phyloP scores from a whole-genome alignment of 169 alveolate genomes.

The Plasmodium chabaudi region DNA sequence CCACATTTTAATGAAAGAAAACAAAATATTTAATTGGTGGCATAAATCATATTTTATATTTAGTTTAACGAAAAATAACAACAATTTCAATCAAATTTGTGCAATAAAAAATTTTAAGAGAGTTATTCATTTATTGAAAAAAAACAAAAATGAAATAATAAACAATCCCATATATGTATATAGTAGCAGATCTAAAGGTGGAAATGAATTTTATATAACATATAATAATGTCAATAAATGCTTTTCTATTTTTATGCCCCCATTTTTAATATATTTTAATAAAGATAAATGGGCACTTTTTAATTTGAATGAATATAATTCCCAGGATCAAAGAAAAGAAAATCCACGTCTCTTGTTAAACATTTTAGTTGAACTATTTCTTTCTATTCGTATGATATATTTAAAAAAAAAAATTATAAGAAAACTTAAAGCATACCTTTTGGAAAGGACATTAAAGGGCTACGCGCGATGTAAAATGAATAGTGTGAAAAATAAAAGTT shows the following conservation, averaged over 20 bases:
- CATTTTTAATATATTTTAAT: conserved; percentile 28
- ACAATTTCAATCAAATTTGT: not conserved
- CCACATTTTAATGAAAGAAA: not conserved
- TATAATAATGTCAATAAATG: conserved; percentile 34
- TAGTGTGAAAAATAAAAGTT: no score
- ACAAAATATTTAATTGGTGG: conserved; percentile 7
- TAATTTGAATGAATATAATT: not conserved
- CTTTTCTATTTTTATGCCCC: conserved; percentile 42
- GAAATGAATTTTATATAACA: conserved; percentile 22
- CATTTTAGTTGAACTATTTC: conserved; percentile 30
- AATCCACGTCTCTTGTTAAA: not conserved
- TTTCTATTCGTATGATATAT: conserved; percentile 12
- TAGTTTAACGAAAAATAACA: not conserved
- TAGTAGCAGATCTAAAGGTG: conserved; percentile 12
- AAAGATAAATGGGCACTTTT: not conserved
- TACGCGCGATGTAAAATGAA: not conserved
- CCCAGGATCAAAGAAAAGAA: not conserved
- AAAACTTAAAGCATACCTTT: conserved; percentile 27
- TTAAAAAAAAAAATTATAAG: conserved; percentile 12
- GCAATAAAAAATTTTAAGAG: not conserved
- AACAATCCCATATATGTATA: conserved; percentile 14
- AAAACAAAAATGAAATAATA: not conserved
- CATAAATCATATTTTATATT: not conserved
- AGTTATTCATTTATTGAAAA: not conserved
- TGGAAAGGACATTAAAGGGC: conserved; percentile 44